Evolutionary conservation across 2,329 filamentous ascomycete species (phyloP), one percentile per base, ranked within the genome.

Genomic region (Hypomyces perniciosus): DNA sequence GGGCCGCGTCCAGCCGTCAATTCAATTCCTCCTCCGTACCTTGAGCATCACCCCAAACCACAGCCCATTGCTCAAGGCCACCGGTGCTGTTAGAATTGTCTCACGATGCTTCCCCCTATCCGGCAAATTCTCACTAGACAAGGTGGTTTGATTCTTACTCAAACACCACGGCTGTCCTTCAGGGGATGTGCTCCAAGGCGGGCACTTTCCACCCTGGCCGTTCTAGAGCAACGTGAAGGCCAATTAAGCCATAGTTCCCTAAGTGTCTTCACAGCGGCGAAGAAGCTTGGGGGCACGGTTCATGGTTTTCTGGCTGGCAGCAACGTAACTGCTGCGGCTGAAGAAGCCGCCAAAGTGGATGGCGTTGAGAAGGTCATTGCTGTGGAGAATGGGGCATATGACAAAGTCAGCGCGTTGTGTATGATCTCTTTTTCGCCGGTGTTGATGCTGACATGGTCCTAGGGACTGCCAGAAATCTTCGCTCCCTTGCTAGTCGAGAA

Each of bases 401-500:
- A 97, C 64, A 95, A 91, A 83, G 90, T 91, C 62, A 20, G 20
- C 20, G 20, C 20, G 20, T 20, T 31, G 57, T 52, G 8, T 33
- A 5, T n/a, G 39, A n/a, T n/a, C 12, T 7, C 12, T 7, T 31
- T 10, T 42, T 28, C 27, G 28, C 29, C 12, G 26, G 27, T 29
- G 13, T 20, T 9, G 28, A 30, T 55, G 34, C 33, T 51, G 26
- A 50, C 47, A 29, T 13, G 2, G 4, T 26, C 2, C 2, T 58
- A 90, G 88, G 90, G 90, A 45, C 80, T 99, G 2, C 84, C 93
- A 47, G 93, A 99, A 74, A 96, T 89, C 76, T 97, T 82, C 65
- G 93, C 92, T n/a, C 88, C 90, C 50, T 77, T 99, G 43, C 77
- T 99, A 38, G 87, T 90, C 46, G 92, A 97, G 70, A 99, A 97